These are phyloP conservation scores for Phyllosticta ampelicida DNA, from an alignment of 2,329 filamentous ascomycete genomes.

Conservation along the genomic window DNA sequence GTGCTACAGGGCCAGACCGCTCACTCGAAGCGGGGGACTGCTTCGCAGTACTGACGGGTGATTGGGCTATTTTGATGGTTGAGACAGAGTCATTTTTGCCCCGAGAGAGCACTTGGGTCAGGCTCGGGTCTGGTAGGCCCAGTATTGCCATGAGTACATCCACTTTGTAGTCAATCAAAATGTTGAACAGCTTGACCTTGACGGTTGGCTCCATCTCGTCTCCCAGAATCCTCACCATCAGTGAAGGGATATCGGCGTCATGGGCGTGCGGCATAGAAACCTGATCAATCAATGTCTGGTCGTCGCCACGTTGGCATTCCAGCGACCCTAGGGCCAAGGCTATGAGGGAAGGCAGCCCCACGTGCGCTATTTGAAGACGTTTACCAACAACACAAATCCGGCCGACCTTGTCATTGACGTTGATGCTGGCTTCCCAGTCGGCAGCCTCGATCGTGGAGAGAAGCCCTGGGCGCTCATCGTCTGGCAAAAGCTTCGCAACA, in stretches of 20 bases:
- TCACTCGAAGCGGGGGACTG: constrained; percentile 21
- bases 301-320: constrained; percentile 50
- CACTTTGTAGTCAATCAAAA: constrained; percentile 82
- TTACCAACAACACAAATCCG: constrained; percentile 31
- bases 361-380: constrained; percentile 40
- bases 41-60: constrained; percentile 31
- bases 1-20: constrained; percentile 16
- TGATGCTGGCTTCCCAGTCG: constrained; percentile 28
- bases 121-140: constrained; percentile 53
- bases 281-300: constrained; percentile 61
- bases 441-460: constrained; percentile 60
- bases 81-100: constrained; percentile 71
- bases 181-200: constrained; percentile 75
- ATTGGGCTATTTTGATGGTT: constrained; percentile 57
- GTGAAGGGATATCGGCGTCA: constrained; percentile 46
- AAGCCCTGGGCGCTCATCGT: constrained; percentile 86
- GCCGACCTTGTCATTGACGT: constrained; percentile 61
- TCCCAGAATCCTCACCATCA: constrained; percentile 84
- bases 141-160: constrained; percentile 71
- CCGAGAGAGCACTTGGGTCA: constrained; percentile 57
- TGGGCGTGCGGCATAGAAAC: constrained; percentile 33
- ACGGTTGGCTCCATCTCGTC: constrained; percentile 89
- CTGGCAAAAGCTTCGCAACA: constrained; percentile 87
- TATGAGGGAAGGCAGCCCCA: constrained; percentile 71
- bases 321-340: constrained; percentile 63